Evolutionary conservation across 2,329 filamentous ascomycete genomes (phyloP).

Genomic region (Proliferodiscus dingleyae): DNA sequence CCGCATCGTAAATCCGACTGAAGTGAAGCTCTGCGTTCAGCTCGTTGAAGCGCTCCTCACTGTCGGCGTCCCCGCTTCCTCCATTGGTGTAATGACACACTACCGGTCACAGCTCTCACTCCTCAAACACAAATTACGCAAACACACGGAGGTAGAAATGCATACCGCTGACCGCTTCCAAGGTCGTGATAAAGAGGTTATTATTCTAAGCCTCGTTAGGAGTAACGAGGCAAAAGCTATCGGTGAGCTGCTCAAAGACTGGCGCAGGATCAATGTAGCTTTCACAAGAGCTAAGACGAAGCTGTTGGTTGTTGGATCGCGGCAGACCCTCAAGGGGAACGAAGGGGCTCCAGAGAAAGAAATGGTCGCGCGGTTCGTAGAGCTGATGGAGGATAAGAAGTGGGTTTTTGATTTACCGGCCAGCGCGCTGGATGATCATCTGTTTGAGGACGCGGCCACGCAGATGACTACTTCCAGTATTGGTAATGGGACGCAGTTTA

Average conservation of each 20-base stretch:
- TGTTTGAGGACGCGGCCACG: conserved; percentile 51
- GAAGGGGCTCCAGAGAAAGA: conserved; percentile 62
- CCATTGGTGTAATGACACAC: conserved; percentile 94
- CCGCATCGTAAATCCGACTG: conserved; percentile 82
- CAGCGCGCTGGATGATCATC: conserved; percentile 61
- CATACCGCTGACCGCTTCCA: conserved; percentile 97
- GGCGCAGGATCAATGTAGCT: conserved; percentile 90
- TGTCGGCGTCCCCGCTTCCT: conserved; percentile 65
- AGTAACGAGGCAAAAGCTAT: conserved; percentile 78
- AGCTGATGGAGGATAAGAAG: conserved; percentile 67
- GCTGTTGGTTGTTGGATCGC: conserved; percentile 80
- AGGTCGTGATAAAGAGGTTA: conserved; percentile 89
- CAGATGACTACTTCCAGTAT: conserved; percentile 38
- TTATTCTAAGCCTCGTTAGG: conserved; percentile 81
- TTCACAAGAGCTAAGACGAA: conserved; percentile 92
- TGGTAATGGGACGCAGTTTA: conserved; percentile 10
- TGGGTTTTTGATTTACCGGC: conserved; percentile 74
- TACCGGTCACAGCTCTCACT: conserved; percentile 89
- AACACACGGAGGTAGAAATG: conserved; percentile 70
- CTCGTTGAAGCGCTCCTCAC: conserved; percentile 75
- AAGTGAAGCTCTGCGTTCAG: conserved; percentile 72
- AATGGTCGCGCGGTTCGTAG: conserved; percentile 71
- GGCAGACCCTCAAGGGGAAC: conserved; percentile 62
- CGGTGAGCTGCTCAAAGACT: conserved; percentile 88
- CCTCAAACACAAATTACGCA: conserved; percentile 66